Base-by-base conservation (phyloP, 345 rosid species). In the Reutealis trisperma region DNA sequence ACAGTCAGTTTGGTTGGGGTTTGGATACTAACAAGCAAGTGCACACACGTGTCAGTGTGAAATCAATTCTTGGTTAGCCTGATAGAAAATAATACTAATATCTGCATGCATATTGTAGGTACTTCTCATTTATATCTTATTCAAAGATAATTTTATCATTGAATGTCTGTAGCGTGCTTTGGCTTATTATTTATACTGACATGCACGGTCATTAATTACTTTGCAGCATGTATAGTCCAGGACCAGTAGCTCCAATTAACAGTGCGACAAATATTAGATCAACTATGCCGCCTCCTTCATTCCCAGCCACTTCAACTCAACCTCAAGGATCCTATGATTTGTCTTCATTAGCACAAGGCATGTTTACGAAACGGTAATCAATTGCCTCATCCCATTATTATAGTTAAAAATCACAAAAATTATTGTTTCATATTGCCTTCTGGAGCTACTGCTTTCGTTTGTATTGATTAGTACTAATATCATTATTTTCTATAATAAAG, bases 291-390 rank as follows among this genome's bases (percentile, higher is more conserved):
- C 45, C 83, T 16, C 21, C 77, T 14, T 30, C 83, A 10, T 67
- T 83, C 22, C 79, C 80, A 0, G 32, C 67, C 18, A 72, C 82
- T 49, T 84, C 79, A 1, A 44, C 85, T 45, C 88, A 81, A 18
- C 81, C 84, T 0, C 85, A 86, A 64, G 85, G 73, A 67, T 84
- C 86, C 41, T 80, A 83, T 30, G 90, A 87, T 71, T 85, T 88
- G 73, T 86, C 91, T 21, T 83, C 81, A 1, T 80, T 89, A 73
- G 79, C 87, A 1, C 87, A 78, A 77, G 89, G 89, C 72, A 83
- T 85, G 88, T 83, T 80, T 77, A 67, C 72, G 13, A 89, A 74
- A 49, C 81, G 61, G 54, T 88, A 79, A 74, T 24, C 2, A 9
- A 25, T 62, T 75, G 52, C 57, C 6, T 52, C 0, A 11, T 41